Percentiles rank a stretch among this genome's conserved stretches.
These are phyloP conservation scores for Rhizophora apiculata DNA, from an alignment of 345 rosid species.

Conservation along the genomic window DNA sequence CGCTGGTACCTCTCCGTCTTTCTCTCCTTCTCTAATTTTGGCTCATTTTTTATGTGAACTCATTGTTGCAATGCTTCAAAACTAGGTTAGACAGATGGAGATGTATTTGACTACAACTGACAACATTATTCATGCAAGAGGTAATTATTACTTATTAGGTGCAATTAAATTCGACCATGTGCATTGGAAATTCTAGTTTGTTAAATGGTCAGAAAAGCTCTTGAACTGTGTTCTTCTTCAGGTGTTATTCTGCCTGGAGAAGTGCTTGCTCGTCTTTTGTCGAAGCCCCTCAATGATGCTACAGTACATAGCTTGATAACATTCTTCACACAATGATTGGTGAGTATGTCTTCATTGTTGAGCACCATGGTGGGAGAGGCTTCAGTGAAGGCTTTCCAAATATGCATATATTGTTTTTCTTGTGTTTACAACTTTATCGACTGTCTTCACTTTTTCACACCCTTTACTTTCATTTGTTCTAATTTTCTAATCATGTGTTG, in stretches of 20 bases:
- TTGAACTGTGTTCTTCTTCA: conserved; percentile 18
- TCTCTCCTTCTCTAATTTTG: neutral
- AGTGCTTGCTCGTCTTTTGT: conserved; percentile 45
- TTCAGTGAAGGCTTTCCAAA: neutral
- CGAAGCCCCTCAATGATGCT: conserved; percentile 53
- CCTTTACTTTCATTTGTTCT: neutral
- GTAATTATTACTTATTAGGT: conserved; percentile 25
- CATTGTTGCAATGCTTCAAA: neutral
- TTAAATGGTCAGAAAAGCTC: neutral
- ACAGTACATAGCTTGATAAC: conserved; percentile 53
- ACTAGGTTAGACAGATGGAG: conserved; percentile 78
- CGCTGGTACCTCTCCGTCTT: conserved; percentile 44
- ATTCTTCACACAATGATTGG: conserved; percentile 77
- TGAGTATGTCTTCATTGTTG: conserved; percentile 44
- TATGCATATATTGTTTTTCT: neutral
- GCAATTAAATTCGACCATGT: neutral
- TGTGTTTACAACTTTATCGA: neutral
- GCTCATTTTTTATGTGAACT: neutral
- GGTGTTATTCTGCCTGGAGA: conserved; percentile 85
- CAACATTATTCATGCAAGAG: conserved; percentile 63
- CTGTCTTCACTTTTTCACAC: neutral
- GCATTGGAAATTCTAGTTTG: neutral
- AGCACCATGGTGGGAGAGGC: neutral
- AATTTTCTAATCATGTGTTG: neutral
- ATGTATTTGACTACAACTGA: conserved; percentile 79